Base-by-base conservation (phyloP, 2,329 filamentous ascomycete species). In the Microascus cirrosus region DNA sequence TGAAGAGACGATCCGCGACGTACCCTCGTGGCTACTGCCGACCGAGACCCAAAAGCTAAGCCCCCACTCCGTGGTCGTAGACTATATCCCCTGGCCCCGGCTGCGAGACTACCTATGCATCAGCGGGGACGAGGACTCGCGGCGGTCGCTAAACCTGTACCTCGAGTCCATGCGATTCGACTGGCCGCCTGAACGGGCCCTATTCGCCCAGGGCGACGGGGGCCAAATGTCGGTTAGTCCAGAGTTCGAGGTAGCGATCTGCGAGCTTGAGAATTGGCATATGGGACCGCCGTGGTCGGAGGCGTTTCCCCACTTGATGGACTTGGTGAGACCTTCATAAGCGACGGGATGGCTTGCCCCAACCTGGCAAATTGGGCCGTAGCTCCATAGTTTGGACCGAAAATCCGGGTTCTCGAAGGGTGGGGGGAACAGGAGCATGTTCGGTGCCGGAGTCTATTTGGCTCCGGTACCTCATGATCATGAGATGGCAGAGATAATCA, bases 41-140 rank as follows among this genome's bases (percentile, higher is more conserved):
- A 62, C 59, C n/a, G 56, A 55, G 45, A 36, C 54, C 6, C 61
- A 62, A 25, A 52, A 56, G 15, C 36, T 54, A 2, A 45, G 53
- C 15, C 52, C 59, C 18, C 61, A 62, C 24, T 56, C 59, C 36
- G 53, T 61, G 13, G 35, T 36, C 59, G 42, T 62, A 18, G 61
- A 62, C 42, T 60, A 59, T 34, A 36, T 62, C 1, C 61, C 61
- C 13, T 62, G 60, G 48, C 61, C 61, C 22, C 50, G 55, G 8
- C 54, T 62, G 4, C 59, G 61, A 3, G 58, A 62, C 56, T 58
- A 61, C 22, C 48, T 61, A 7, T 61, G 61, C 59, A 28, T 55
- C n/a, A 59, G 54, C 50, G 53, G 54, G 25, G 51, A 60, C 42
- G 39, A 24, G 20, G 60, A 60, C 39, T 34, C 35, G 20, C 53